These are phyloP conservation scores for Auricularia heimuer DNA, from an alignment of 768 basidiomycete genomes.

Conservation along the genomic window DNA sequence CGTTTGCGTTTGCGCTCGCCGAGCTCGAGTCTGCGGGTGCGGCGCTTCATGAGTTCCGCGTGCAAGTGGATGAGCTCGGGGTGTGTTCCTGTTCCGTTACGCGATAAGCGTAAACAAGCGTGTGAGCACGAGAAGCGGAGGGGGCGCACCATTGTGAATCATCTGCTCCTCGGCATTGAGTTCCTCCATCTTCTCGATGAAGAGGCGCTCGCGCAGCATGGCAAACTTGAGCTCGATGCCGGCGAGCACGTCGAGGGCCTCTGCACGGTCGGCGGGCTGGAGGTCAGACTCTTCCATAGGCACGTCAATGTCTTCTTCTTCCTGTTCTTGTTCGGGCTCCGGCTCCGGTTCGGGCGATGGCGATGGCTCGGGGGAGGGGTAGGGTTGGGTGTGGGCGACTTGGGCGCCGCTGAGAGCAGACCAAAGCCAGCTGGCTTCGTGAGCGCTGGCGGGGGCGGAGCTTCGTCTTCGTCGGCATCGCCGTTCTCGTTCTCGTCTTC, in stretches of 20 bases:
- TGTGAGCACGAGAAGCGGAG: neutral
- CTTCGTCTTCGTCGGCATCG: slow-evolving; percentile 29
- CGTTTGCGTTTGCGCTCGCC: slow-evolving; percentile 65
- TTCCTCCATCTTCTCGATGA: slow-evolving; percentile 90
- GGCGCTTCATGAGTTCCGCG: slow-evolving; percentile 62
- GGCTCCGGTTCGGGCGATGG: slow-evolving; percentile 9
- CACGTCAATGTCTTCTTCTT: slow-evolving; percentile 6
- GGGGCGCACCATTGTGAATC: slow-evolving; percentile 56
- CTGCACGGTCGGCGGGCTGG: slow-evolving; percentile 73
- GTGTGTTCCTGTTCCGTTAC: slow-evolving; percentile 50
- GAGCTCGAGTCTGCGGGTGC: slow-evolving; percentile 73
- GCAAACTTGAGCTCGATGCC: slow-evolving; percentile 92
- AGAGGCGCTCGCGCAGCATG: slow-evolving; percentile 71
- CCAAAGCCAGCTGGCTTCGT: neutral
- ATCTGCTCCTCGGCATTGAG: slow-evolving; percentile 81
- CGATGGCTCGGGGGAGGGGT: neutral
- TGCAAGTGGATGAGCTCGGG: slow-evolving; percentile 81
- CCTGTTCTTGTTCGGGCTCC: slow-evolving; percentile 28
- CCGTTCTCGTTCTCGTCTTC: slow-evolving; percentile 18
- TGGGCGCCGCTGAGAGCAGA: neutral
- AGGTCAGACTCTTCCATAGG: slow-evolving; percentile 41
- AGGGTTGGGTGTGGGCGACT: neutral
- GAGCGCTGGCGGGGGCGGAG: slow-evolving; percentile 1
- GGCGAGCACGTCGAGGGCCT: slow-evolving; percentile 81
- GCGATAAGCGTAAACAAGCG: slow-evolving; percentile 2